phyloP scores from a whole-genome alignment of 305 asterid genomes.

The Vinca major region DNA sequence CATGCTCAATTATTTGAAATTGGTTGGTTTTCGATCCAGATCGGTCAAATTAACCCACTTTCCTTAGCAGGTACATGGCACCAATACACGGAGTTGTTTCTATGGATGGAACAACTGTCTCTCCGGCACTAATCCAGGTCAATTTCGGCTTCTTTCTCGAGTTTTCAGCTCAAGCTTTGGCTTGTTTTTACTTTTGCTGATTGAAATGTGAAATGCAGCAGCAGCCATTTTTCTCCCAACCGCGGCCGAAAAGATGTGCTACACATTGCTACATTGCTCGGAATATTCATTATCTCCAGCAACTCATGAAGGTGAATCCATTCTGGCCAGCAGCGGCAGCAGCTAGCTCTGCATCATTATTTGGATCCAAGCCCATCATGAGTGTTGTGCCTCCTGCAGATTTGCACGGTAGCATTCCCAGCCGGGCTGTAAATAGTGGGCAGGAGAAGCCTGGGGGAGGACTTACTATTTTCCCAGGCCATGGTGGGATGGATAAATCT shows the following conservation, averaged over 20 bases:
- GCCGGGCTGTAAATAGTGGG: constrained; percentile 27
- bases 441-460: constrained; percentile 55
- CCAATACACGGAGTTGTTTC: constrained; percentile 86
- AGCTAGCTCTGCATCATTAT: constrained; percentile 47
- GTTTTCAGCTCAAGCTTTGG: too few species aligned
- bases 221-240: constrained; percentile 75
- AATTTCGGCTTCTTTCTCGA: neutral
- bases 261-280: constrained; percentile 92
- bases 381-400: constrained; percentile 45
- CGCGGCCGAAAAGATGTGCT: constrained; percentile 87
- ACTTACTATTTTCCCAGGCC: constrained; percentile 29
- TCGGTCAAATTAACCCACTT: constrained; percentile 23
- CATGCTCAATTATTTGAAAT: constrained; percentile 14
- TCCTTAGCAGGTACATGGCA: constrained; percentile 64
- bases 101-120: constrained; percentile 55
- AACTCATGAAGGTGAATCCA: constrained; percentile 64
- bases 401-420: constrained; percentile 38
- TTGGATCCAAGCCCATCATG: constrained; percentile 33
- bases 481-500: constrained; percentile 49
- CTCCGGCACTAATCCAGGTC: constrained; percentile 70
- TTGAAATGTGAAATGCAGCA: constrained; percentile 32
- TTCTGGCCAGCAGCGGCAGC: constrained; percentile 50
- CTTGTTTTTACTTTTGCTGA: neutral
- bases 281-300: constrained; percentile 70
- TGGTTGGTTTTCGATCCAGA: constrained; percentile 11